These are phyloP conservation scores for Irpex rosettiformis DNA, from an alignment of 1,284 basidiomycete genomes.

Conservation along the genomic window DNA sequence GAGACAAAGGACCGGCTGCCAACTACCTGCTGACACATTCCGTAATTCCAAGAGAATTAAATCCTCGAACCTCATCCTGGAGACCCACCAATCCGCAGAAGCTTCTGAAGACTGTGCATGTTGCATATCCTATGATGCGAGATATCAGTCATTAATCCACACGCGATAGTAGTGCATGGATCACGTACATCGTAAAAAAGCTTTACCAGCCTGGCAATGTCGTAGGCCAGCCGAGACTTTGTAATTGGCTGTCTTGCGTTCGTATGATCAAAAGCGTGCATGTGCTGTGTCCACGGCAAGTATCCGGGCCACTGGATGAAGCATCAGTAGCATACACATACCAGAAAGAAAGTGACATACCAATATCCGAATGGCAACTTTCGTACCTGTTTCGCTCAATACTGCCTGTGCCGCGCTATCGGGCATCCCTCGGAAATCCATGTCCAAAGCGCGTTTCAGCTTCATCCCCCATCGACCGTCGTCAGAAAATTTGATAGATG, in stretches of 20 bases:
- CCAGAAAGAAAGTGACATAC: not conserved
- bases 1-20: slow-evolving; percentile 9
- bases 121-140: not conserved
- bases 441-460: not conserved
- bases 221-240: not conserved
- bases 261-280: not conserved
- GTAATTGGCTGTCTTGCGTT: not conserved
- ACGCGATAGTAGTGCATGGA: not conserved
- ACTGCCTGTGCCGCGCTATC: not conserved
- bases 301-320: not conserved
- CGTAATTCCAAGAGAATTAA: slow-evolving; percentile 7
- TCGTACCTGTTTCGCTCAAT: not conserved
- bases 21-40: slow-evolving; percentile 8
- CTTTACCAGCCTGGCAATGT: not conserved
- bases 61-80: not conserved
- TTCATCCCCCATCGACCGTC: not conserved
- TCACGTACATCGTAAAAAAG: not conserved
- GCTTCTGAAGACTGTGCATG: slow-evolving; percentile 2
- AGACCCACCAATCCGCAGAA: slow-evolving; percentile 9
- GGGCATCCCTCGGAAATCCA: not conserved
- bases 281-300: not conserved
- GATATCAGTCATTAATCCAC: not conserved
- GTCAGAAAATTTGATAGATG: not conserved
- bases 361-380: not conserved
- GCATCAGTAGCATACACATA: not conserved